Percentiles rank a stretch among this genome's conserved stretches.
Conservation (phyloP, 805 yeast genomes). For the Brettanomyces custersianus region DNA sequence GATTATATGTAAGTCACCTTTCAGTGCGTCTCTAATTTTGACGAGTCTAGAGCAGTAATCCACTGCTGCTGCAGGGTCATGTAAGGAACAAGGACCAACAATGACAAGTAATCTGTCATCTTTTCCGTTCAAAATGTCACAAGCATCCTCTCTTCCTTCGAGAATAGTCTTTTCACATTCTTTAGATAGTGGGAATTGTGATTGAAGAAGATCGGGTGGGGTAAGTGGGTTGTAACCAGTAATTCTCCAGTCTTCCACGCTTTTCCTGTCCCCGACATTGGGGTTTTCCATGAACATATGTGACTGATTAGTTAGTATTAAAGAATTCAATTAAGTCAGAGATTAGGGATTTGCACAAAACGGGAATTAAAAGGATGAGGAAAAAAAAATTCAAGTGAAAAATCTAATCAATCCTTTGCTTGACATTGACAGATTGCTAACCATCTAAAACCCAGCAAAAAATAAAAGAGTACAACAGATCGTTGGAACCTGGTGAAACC, state of each 20-base stretch:
- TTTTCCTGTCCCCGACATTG: slow-evolving; percentile 72
- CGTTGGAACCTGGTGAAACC: no score
- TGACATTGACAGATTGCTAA: no score
- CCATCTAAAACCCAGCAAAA: no score
- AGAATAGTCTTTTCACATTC: slow-evolving; percentile 54
- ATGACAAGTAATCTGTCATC: slow-evolving; percentile 86
- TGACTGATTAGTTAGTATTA: no score
- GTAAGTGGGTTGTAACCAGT: slow-evolving; percentile 90
- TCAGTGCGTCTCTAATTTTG: slow-evolving; percentile 48
- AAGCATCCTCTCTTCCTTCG: slow-evolving; percentile 68
- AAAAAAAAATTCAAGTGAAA: no score
- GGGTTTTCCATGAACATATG: slow-evolving; percentile 79
- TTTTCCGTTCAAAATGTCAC: slow-evolving; percentile 63
- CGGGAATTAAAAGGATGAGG: neutral
- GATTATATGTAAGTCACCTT: slow-evolving; percentile 71
- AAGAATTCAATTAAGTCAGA: slow-evolving; percentile 21
- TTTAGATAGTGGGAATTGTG: slow-evolving; percentile 65
- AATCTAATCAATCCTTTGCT: no score
- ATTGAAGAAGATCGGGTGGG: slow-evolving; percentile 90
- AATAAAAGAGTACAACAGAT: no score
- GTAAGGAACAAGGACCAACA: slow-evolving; percentile 96
- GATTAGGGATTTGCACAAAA: slow-evolving; percentile 13
- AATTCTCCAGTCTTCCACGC: slow-evolving; percentile 72
- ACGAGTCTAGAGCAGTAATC: slow-evolving; percentile 72
- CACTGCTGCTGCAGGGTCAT: slow-evolving; percentile 85